Evolutionary conservation across 805 yeast species (phyloP).

Genomic region (Saccharomycopsis sp.): DNA sequence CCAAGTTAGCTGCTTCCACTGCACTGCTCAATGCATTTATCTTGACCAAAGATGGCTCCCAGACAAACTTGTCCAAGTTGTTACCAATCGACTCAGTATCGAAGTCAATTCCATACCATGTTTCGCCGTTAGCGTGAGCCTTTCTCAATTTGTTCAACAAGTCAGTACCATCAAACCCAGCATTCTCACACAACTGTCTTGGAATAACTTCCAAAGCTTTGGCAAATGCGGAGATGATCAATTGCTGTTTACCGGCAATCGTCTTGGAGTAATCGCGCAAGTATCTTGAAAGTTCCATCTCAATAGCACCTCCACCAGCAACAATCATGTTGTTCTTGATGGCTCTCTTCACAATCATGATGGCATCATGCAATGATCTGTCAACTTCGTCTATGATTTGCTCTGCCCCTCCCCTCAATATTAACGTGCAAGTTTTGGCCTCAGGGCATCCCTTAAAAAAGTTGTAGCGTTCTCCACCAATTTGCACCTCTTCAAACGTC

Average conservation of each 20-base stretch:
- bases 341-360: slow-evolving; percentile 96
- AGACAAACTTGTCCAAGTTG: slow-evolving; percentile 78
- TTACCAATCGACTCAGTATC: slow-evolving; percentile 74
- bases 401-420: slow-evolving; percentile 96
- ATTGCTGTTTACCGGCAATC: slow-evolving; percentile 93
- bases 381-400: slow-evolving; percentile 98
- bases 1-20: slow-evolving; percentile 91
- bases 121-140: slow-evolving; percentile 90
- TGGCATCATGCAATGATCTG: slow-evolving; percentile 95
- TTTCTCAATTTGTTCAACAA: slow-evolving; percentile 83
- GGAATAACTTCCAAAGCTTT: slow-evolving; percentile 94
- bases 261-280: slow-evolving; percentile 81
- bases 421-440: slow-evolving; percentile 87
- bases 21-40: slow-evolving; percentile 92
- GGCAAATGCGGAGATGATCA: slow-evolving; percentile 87
- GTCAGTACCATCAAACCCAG: slow-evolving; percentile 98
- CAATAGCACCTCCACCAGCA: slow-evolving; percentile 99
- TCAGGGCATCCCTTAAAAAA: slow-evolving; percentile 87
- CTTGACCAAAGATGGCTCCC: slow-evolving; percentile 98
- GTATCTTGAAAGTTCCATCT: slow-evolving; percentile 90
- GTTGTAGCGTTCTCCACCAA: slow-evolving; percentile 94
- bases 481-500: slow-evolving; percentile 84
- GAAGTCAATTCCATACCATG: slow-evolving; percentile 91
- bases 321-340: slow-evolving; percentile 80
- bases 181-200: slow-evolving; percentile 95